These are phyloP conservation scores for Coniochaeta sp. DNA, from an alignment of 2,329 filamentous ascomycete genomes.

Conservation along the genomic window DNA sequence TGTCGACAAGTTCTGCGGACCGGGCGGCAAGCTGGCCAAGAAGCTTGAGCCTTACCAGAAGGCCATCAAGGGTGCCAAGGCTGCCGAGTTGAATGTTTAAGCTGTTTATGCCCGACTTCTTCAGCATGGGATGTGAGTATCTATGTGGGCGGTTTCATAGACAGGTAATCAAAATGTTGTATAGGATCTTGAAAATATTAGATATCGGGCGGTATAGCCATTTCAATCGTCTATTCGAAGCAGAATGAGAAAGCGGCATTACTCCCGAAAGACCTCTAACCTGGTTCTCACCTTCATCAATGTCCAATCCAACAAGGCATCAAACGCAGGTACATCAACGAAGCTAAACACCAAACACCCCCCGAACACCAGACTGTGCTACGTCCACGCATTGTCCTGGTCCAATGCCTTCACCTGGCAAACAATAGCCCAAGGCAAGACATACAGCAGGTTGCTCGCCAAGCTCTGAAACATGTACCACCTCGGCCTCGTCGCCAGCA, in stretches of 20 bases:
- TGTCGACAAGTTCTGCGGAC: slow-evolving; percentile 37
- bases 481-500: slow-evolving; percentile 55
- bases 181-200: too few species aligned
- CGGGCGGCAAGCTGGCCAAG: slow-evolving; percentile 30
- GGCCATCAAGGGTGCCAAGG: slow-evolving; percentile 25
- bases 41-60: slow-evolving; percentile 28
- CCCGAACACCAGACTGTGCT: slow-evolving; percentile 60
- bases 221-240: too few species aligned
- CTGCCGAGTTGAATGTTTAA: slow-evolving; percentile 31
- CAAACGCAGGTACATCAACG: slow-evolving; percentile 43
- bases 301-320: slow-evolving; percentile 43
- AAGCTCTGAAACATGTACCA: slow-evolving; percentile 66
- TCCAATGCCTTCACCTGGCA: slow-evolving; percentile 43
- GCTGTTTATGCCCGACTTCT: too few species aligned
- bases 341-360: slow-evolving; percentile 64
- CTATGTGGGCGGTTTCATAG: too few species aligned
- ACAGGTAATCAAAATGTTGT: too few species aligned
- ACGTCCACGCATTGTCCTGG: slow-evolving; percentile 55
- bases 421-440: slow-evolving; percentile 65
- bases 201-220: too few species aligned
- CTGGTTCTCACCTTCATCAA: slow-evolving; percentile 36
- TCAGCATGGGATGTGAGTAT: too few species aligned
- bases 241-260: too few species aligned
- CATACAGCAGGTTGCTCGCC: slow-evolving; percentile 59
- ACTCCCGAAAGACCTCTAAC: slow-evolving; percentile 27